A percentile compares a stretch with the other conserved stretches of the same genome.
These are phyloP conservation scores for Calycina herbarum DNA, from an alignment of 2,329 filamentous ascomycete genomes.

Conservation along the genomic window DNA sequence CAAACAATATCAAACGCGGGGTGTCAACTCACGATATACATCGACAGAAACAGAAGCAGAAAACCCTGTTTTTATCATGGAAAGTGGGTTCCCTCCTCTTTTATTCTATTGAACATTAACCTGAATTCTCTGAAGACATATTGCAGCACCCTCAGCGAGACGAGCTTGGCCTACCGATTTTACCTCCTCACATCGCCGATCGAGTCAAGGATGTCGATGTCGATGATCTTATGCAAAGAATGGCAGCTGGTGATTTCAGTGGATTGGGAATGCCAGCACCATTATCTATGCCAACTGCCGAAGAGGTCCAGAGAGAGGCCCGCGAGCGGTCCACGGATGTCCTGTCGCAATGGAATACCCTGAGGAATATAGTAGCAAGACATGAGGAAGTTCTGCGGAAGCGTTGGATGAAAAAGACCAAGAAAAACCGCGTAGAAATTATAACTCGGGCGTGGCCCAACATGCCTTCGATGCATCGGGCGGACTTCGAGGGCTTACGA, in stretches of 20 bases:
- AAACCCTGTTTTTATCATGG: too few relatives aligned
- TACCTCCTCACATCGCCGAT: too few relatives aligned
- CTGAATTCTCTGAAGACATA: too few relatives aligned
- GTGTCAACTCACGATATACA: too few relatives aligned
- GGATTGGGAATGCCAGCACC: conserved; percentile 8
- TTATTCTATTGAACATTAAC: too few relatives aligned
- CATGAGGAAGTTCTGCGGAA: conserved; percentile 53
- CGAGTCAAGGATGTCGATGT: not conserved
- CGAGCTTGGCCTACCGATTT: too few relatives aligned
- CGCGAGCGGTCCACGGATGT: conserved; percentile 15
- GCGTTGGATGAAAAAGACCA: conserved; percentile 56
- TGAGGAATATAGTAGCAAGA: conserved; percentile 45
- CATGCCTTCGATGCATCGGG: conserved; percentile 51
- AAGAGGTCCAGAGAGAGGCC: conserved; percentile 18
- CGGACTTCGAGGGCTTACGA: conserved; percentile 46
- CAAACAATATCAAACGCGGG: too few relatives aligned
- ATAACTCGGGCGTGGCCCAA: conserved; percentile 3
- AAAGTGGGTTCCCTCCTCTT: too few relatives aligned
- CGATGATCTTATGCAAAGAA: not conserved
- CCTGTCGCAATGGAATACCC: conserved; percentile 17
- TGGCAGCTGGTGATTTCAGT: not conserved
- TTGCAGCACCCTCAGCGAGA: too few relatives aligned
- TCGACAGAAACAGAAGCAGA: too few relatives aligned
- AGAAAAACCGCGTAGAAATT: conserved; percentile 43
- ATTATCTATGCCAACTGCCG: conserved; percentile 11